Evolutionary conservation across 1,139 yeast genomes (phyloP), one percentile per base, ranked within the genome.

Genomic region (Oligophagozyma castellii): DNA sequence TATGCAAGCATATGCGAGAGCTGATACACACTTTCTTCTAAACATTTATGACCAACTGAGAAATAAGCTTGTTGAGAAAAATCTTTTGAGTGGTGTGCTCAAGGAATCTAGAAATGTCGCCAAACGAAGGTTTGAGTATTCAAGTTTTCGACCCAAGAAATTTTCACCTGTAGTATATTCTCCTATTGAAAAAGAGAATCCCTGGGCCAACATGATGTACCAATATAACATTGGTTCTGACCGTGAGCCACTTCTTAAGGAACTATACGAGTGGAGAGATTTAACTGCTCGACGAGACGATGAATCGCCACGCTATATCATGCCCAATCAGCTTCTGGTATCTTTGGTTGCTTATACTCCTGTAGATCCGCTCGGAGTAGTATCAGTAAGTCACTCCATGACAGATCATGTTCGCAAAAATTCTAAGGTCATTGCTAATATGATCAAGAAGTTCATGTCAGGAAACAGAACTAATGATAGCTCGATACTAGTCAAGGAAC

Each of bases 11-110:
- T 89, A 89, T 53, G 99, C 99, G 0, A 67, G 94, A 40, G 80
- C 95, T 0, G 99, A 89, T 55, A 89, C 98, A 0, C 99, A 89
- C 51, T 89, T 84, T 45, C 56, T 89, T 33, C 62, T 89, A 24
- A 71, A 78, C 49, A 78, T 89, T 14, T 92, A 63, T 53, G 93
- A 84, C 45, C 71, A 70, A 40, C 56, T 89, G 51, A 72, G 73
- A 36, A 77, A 77, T 40, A 64, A 66, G 45, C 59, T 89, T 23
- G 46, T 79, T 5, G 69, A 65, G 7, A 40, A 55, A 20, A 60
- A 63, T 26, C 69, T 67, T 35, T 42, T 78, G 39, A 65, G 68
- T 10, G 59, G 61, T n/a, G 95, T 83, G 1, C 57, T 89, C 23
- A 65, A 62, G 34, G 80, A 75, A 27, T 83, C 95, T 1, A 64